Conservation (phyloP, 2,329 filamentous ascomycete genomes). For the Gremmenia infestans region DNA sequence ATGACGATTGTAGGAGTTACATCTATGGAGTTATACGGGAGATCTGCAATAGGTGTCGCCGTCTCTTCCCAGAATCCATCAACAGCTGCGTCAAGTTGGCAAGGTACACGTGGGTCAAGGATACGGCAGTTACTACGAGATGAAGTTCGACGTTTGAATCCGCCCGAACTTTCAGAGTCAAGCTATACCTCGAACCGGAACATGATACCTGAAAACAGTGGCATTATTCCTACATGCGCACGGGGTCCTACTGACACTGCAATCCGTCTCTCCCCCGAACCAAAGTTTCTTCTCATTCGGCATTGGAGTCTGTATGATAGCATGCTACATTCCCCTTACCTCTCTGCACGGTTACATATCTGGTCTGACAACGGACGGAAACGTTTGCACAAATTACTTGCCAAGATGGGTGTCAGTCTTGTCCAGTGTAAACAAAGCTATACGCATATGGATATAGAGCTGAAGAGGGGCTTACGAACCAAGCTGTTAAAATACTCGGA, state of each 20-base stretch:
- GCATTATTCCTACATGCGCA: conserved; percentile 85
- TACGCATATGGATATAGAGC: conserved; percentile 96
- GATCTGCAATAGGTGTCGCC: conserved; percentile 75
- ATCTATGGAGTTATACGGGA: conserved; percentile 88
- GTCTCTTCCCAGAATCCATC: conserved; percentile 52
- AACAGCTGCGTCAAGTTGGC: conserved; percentile 63
- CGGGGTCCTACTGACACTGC: conserved; percentile 85
- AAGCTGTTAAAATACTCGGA: conserved; percentile 89
- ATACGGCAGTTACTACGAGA: conserved; percentile 84
- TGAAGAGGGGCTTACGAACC: conserved; percentile 81
- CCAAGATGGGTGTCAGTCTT: conserved; percentile 96
- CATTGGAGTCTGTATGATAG: conserved; percentile 98
- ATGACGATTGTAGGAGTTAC: conserved; percentile 89
- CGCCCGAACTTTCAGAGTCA: conserved; percentile 57
- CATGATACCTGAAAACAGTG: conserved; percentile 60
- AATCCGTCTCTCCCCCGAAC: conserved; percentile 89
- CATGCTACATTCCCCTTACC: conserved; percentile 95
- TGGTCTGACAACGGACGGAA: conserved; percentile 90
- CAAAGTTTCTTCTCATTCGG: conserved; percentile 83
- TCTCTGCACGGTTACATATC: conserved; percentile 85
- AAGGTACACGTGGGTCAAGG: conserved; percentile 74
- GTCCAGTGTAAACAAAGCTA: conserved; percentile 94
- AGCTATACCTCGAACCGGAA: conserved; percentile 54
- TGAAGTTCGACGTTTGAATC: conserved; percentile 90
- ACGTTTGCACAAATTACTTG: conserved; percentile 85